phyloP scores from a whole-genome alignment of 2,329 filamentous ascomycete species.

The Pseudogymnoascus sp. region DNA sequence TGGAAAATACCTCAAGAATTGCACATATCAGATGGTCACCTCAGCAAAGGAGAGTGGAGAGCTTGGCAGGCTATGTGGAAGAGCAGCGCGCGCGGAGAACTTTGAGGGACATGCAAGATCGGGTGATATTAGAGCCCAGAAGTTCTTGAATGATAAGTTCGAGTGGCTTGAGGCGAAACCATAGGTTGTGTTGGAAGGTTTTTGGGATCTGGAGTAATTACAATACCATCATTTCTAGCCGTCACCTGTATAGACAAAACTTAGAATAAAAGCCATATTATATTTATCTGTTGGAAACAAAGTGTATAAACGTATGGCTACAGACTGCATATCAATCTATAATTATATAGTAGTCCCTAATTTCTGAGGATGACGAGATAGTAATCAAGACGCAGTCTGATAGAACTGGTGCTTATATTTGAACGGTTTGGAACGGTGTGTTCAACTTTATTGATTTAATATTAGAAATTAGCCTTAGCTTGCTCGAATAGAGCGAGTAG shows the following conservation, averaged over 20 bases:
- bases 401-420: not conserved
- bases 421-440: not conserved
- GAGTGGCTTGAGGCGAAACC: conserved; percentile 34
- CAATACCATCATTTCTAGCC: too few relatives aligned
- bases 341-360: too few relatives aligned
- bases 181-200: too few relatives aligned
- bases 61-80: conserved; percentile 41
- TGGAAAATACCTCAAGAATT: conserved; percentile 44
- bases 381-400: not conserved
- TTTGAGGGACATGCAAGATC: conserved; percentile 47
- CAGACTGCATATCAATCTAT: too few relatives aligned
- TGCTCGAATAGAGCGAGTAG: conserved; percentile 54
- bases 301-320: too few relatives aligned
- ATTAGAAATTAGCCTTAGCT: not conserved
- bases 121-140: conserved; percentile 40
- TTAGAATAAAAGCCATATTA: too few relatives aligned
- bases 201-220: too few relatives aligned
- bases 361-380: too few relatives aligned
- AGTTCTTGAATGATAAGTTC: conserved; percentile 35
- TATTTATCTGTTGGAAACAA: too few relatives aligned
- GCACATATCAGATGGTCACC: conserved; percentile 46
- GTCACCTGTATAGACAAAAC: too few relatives aligned
- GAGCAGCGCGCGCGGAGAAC: conserved; percentile 41
- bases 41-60: conserved; percentile 37
- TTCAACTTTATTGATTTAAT: not conserved